Evolutionary conservation across 176 grass and related monocot species (phyloP).

Genomic region (Bonia amplexicaulis): DNA sequence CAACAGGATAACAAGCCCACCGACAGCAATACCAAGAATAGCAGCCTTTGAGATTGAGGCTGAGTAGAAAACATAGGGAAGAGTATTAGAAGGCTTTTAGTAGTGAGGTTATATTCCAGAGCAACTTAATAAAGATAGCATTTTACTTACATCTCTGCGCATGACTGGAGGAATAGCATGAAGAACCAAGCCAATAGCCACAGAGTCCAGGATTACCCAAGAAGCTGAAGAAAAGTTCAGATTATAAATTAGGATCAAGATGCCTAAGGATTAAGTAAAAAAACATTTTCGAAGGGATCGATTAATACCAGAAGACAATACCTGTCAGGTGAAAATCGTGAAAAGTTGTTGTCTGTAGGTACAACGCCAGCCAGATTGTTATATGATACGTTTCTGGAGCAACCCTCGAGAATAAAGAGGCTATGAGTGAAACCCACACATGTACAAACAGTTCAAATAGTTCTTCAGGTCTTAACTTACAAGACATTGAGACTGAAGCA

Average conservation of each 20-base stretch:
- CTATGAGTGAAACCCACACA: slow-evolving; percentile 13
- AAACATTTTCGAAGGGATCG: background rate
- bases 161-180: slow-evolving; percentile 38
- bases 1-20: slow-evolving; percentile 61
- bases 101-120: slow-evolving; percentile 6
- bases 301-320: background rate
- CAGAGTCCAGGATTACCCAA: slow-evolving; percentile 84
- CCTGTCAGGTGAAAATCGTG: slow-evolving; percentile 84
- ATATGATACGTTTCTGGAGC: slow-evolving; percentile 78
- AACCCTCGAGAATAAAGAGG: background rate
- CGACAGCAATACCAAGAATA: slow-evolving; percentile 62
- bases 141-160: background rate
- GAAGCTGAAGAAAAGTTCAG: slow-evolving; percentile 45
- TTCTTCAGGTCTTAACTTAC: slow-evolving; percentile 43
- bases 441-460: background rate
- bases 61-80: slow-evolving; percentile 6
- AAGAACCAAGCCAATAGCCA: slow-evolving; percentile 83
- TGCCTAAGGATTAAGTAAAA: background rate
- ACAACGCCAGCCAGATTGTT: slow-evolving; percentile 82
- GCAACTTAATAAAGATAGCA: slow-evolving; percentile 3
- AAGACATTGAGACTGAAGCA: slow-evolving; percentile 70
- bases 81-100: background rate
- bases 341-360: slow-evolving; percentile 72
- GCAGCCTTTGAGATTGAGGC: slow-evolving; percentile 60
- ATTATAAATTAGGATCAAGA: slow-evolving; percentile 2